phyloP scores from a whole-genome alignment of 129 eudicot genomes.

The Artemisia annua region DNA sequence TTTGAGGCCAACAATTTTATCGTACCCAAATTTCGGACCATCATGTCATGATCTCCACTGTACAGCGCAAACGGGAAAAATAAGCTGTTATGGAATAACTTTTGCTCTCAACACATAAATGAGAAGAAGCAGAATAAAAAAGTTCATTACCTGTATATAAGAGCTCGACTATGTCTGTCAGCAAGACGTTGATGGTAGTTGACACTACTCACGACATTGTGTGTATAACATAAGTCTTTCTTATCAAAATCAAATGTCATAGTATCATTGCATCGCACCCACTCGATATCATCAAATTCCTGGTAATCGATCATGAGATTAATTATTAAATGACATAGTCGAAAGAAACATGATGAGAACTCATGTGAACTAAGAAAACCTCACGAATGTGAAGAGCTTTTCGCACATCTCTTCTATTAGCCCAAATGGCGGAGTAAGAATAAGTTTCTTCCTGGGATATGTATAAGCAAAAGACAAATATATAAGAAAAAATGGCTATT shows the following conservation, averaged over 20 bases:
- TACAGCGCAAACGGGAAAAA: not conserved
- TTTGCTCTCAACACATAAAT: not conserved
- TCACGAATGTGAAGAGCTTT: constrained; percentile 28
- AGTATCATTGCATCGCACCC: constrained; percentile 29
- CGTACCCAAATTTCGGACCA: not conserved
- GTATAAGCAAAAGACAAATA: not conserved
- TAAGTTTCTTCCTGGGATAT: constrained; percentile 7
- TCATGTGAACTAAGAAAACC: constrained; percentile 19
- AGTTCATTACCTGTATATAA: constrained; percentile 23
- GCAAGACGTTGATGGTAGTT: constrained; percentile 26
- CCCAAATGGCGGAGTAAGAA: constrained; percentile 18
- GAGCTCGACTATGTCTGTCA: constrained; percentile 24
- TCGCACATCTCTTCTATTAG: constrained; percentile 31
- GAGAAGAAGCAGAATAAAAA: not conserved
- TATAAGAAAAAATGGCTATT: not conserved
- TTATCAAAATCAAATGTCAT: not conserved
- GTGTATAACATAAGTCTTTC: constrained; percentile 7
- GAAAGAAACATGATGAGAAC: constrained; percentile 6
- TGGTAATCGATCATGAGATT: constrained; percentile 6
- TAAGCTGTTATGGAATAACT: not conserved
- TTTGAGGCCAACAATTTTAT: no score
- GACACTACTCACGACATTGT: constrained; percentile 22
- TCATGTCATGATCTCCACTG: constrained; percentile 19
- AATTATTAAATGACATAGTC: not conserved
- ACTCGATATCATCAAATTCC: constrained; percentile 22